phyloP scores from a whole-genome alignment of 768 basidiomycete genomes.

The Pleurotus cornucopiae region DNA sequence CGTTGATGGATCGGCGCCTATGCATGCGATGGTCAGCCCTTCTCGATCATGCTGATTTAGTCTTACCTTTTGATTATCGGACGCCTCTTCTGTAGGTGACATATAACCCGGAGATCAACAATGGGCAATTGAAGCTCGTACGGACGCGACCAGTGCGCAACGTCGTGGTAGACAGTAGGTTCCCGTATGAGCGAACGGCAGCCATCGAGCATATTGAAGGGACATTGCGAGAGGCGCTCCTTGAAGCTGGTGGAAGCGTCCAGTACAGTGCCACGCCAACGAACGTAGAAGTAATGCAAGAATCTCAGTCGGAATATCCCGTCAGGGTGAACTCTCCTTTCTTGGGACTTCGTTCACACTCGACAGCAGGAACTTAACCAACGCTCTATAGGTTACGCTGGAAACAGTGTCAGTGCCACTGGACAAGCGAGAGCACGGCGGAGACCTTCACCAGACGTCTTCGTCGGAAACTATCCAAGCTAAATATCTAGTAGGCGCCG shows the following conservation, averaged over 20 bases:
- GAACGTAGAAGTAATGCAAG: too few species aligned
- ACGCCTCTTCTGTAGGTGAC: conserved; percentile 4
- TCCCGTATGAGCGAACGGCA: conserved; percentile 3
- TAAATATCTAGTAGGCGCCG: conserved; percentile 19
- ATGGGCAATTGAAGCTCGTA: background rate
- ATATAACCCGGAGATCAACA: conserved; percentile 6
- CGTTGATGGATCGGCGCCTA: conserved; percentile 1
- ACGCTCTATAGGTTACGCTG: background rate
- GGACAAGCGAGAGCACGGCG: background rate
- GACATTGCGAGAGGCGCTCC: background rate
- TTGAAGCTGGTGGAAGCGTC: background rate
- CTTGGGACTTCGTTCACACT: too few species aligned
- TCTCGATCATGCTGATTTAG: background rate
- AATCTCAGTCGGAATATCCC: too few species aligned
- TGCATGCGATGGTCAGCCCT: background rate
- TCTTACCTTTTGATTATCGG: background rate
- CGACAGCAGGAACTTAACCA: too few species aligned
- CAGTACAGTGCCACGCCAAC: background rate
- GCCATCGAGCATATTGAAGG: conserved; percentile 7
- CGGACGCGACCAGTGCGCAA: conserved; percentile 1
- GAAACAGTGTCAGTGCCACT: background rate
- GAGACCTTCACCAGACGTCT: background rate
- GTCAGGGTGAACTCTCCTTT: too few species aligned
- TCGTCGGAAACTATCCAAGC: conserved; percentile 12
- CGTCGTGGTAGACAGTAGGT: conserved; percentile 3